These are phyloP conservation scores for Haberlea rhodopensis DNA, from an alignment of 257 asterid genomes.

Conservation along the genomic window DNA sequence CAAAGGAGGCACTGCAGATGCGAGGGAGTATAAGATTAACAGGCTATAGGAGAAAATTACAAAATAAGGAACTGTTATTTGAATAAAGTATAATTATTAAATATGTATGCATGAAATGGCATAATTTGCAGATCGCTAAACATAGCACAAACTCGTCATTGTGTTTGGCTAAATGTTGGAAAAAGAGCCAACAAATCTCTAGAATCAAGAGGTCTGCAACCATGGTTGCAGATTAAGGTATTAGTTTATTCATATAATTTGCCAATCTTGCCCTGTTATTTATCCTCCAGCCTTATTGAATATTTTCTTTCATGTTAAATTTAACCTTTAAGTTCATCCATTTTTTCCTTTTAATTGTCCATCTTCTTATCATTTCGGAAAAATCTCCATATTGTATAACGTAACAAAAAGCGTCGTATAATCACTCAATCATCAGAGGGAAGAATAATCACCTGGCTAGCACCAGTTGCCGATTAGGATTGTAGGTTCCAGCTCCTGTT, in stretches of 20 bases:
- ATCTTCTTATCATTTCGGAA: too few species aligned
- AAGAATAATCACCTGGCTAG: conserved; percentile 68
- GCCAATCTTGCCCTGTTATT: neutral
- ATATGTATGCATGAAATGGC: neutral
- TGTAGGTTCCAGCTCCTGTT: conserved; percentile 80
- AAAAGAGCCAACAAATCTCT: neutral
- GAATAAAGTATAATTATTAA: neutral
- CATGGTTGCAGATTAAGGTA: neutral
- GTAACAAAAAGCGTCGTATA: neutral
- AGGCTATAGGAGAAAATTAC: neutral
- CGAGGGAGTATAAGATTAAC: conserved; percentile 18
- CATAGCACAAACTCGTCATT: neutral
- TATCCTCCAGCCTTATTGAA: neutral
- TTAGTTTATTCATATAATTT: neutral
- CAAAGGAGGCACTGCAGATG: conserved; percentile 81
- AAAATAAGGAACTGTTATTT: neutral
- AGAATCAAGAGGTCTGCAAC: neutral
- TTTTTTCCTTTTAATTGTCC: too few species aligned
- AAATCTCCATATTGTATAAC: neutral
- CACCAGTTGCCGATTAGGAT: conserved; percentile 73
- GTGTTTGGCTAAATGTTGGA: neutral
- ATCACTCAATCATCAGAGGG: neutral
- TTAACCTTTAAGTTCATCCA: neutral
- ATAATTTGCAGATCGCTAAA: neutral
- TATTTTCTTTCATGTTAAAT: neutral